phyloP scores from a whole-genome alignment of 345 rosid species.

The Eucalyptus pauciflora region DNA sequence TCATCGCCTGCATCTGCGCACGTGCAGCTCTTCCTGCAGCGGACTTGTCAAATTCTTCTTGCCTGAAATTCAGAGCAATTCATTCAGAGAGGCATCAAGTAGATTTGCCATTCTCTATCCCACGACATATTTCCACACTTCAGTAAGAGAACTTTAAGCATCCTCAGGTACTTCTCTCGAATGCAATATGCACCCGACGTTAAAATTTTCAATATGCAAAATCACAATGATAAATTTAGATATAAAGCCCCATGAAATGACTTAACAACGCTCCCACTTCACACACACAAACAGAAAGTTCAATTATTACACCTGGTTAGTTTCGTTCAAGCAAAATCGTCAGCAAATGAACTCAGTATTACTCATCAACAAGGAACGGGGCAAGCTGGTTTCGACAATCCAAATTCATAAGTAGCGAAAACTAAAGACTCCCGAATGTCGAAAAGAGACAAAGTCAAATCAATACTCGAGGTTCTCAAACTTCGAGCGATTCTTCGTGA shows the following conservation, averaged over 20 bases:
- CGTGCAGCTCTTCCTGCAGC: conserved; percentile 92
- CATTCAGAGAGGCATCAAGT: background rate
- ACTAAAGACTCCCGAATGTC: background rate
- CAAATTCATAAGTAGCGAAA: background rate
- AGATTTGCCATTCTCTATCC: background rate
- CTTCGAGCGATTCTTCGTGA: background rate
- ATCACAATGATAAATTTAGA: background rate
- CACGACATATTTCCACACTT: background rate
- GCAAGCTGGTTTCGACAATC: background rate
- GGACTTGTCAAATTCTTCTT: conserved; percentile 76
- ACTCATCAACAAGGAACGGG: background rate
- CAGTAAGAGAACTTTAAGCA: background rate
- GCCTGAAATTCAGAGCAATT: conserved; percentile 27
- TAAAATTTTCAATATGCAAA: background rate
- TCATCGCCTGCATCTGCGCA: conserved; percentile 61
- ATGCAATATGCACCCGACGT: background rate
- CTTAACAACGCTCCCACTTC: background rate
- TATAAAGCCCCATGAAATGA: background rate
- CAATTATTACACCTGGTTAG: background rate
- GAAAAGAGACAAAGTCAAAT: background rate
- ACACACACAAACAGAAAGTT: background rate
- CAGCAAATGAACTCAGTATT: background rate
- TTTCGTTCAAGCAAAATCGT: background rate
- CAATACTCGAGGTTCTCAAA: rapidly evolving
- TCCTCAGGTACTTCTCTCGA: background rate